Percentiles rank a stretch among this genome's conserved stretches.
Evolutionary conservation across 2,329 filamentous ascomycete species (phyloP).

Genomic region (Cladorrhinum sp.): DNA sequence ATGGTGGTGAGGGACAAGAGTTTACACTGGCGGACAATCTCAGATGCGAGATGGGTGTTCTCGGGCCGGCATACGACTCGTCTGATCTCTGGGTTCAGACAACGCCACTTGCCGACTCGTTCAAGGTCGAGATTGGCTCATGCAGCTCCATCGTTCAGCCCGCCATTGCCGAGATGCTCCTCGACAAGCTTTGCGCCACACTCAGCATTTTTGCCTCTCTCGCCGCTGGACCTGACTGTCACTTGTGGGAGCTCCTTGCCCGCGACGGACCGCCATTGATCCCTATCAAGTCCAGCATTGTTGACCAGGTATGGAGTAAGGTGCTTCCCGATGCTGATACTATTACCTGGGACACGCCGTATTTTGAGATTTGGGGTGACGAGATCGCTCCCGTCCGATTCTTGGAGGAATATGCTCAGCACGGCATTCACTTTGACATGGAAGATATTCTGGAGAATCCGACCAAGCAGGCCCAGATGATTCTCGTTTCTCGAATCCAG

Average conservation of each 20-base stretch:
- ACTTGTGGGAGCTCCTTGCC: constrained; percentile 14
- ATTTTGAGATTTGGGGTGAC: constrained; percentile 16
- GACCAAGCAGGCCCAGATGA: constrained; percentile 13
- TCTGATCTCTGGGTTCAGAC: constrained; percentile 15
- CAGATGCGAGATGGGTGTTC: constrained; percentile 15
- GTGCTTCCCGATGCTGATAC: constrained; percentile 12
- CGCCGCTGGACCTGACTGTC: constrained; percentile 1
- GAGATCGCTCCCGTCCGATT: constrained; percentile 15
- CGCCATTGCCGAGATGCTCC: constrained; percentile 13
- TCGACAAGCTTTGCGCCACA: constrained; percentile 16
- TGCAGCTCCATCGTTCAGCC: constrained; percentile 14
- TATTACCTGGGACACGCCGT: constrained; percentile 11
- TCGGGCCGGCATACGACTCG: constrained; percentile 15
- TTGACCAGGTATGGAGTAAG: constrained; percentile 12
- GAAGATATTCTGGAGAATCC: constrained; percentile 15
- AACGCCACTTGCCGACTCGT: constrained; percentile 10
- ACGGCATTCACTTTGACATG: constrained; percentile 15
- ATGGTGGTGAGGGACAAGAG: constrained; percentile 11
- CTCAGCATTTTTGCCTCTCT: constrained; percentile 11
- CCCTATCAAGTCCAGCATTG: constrained; percentile 11
- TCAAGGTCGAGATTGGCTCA: constrained; percentile 16
- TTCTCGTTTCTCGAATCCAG: constrained; percentile 8
- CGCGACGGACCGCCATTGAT: constrained; percentile 7
- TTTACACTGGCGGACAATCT: constrained; percentile 11
- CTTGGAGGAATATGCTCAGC: constrained; percentile 13